Conservation (phyloP, 2,329 filamentous ascomycete genomes). For the Sclerotinia sclerotiorum region DNA sequence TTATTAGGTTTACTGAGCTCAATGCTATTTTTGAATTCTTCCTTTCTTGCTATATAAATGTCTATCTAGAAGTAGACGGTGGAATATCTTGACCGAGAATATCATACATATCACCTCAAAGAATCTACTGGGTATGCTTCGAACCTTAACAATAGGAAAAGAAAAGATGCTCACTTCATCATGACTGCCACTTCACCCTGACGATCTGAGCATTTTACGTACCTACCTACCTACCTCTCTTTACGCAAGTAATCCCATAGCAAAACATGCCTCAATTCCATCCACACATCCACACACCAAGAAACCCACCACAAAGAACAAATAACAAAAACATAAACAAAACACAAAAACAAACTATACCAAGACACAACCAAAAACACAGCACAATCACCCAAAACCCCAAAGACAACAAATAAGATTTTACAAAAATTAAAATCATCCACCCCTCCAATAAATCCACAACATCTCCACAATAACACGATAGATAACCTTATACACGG, state of each 20-base stretch:
- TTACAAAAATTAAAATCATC: background rate
- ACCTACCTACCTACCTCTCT: background rate
- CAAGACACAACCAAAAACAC: no score
- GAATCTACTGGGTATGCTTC: background rate
- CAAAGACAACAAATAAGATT: background rate
- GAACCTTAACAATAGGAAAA: background rate
- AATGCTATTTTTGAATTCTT: no score
- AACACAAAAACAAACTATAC: background rate
- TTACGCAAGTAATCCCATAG: background rate
- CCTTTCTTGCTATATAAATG: background rate
- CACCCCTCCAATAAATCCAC: background rate
- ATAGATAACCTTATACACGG: background rate
- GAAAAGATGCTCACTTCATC: no score
- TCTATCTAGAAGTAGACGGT: background rate
- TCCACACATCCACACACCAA: background rate
- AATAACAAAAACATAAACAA: background rate
- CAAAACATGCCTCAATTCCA: background rate
- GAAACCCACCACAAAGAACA: background rate
- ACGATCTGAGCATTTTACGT: background rate
- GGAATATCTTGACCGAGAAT: background rate
- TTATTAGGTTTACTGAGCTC: background rate
- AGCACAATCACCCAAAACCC: background rate
- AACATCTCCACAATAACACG: background rate
- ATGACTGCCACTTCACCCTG: no score
- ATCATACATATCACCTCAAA: background rate